Base-by-base conservation (phyloP, 768 basidiomycete genomes). In the Mycena vulgaris region DNA sequence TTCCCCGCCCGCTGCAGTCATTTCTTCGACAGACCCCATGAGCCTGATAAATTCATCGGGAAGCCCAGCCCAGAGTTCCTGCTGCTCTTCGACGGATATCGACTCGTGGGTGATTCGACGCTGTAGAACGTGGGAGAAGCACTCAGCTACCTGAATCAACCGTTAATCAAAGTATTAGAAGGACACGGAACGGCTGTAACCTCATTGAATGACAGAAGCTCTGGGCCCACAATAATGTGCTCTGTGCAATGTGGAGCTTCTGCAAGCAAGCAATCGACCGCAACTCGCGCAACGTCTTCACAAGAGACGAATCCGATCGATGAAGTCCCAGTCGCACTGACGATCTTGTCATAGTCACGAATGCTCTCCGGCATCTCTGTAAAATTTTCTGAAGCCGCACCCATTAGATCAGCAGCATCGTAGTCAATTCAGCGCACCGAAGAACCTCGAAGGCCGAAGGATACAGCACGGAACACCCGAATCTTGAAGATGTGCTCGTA, bases 371-470 rank as follows among this genome's bases (percentile, higher is more conserved):
- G 62, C 61, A 69, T 53, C 19, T 69, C 59, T 17, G 60, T 56
- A 42, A 55, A 56, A 33, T 53, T 53, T 17, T 69, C 49, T 69
- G 61, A 69, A 55, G 19, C 6, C 2, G 49, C 2, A 39, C 28
- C 17, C n/a, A 19, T 47, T 28, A 42, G 37, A 52, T 60, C 9
- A 49, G 30, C 21, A 17, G 30, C 30, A 27, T 33, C 56, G 19
- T 9, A 68, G 16, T 10, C 40, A 51, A 25, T 49, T 23, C 8
- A 59, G 19, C 58, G 33, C 66, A 68, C 66, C 66, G 10, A 68
- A 52, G 58, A 68, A 68, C 48, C 66, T 58, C 48, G 66, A 68
- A 16, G 66, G 66, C 49, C 66, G 45, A 30, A 68, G 66, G 56
- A 68, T n/a, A 49, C 66, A 68, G 47, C 60, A 58, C 27, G 55